Evolutionary conservation across 2,329 filamentous ascomycete genomes (phyloP).

Genomic region (Albophoma yamanashiensis): DNA sequence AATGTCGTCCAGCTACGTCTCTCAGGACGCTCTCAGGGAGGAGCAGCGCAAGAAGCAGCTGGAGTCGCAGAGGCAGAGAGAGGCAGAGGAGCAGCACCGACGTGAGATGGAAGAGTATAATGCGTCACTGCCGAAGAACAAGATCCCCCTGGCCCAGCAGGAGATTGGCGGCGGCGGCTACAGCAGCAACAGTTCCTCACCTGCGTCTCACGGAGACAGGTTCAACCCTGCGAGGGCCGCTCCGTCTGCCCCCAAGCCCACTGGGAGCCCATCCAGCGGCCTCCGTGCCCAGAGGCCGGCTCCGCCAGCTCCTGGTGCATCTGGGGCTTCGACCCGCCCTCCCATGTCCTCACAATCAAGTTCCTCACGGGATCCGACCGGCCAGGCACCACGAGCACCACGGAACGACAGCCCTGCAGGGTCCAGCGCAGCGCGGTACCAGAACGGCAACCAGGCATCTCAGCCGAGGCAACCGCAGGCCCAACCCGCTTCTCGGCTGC

Average conservation of each 20-base stretch:
- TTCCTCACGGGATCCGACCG: slow-evolving; percentile 29
- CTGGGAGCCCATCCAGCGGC: slow-evolving; percentile 41
- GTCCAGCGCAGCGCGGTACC: slow-evolving; percentile 45
- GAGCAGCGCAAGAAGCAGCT: slow-evolving; percentile 52
- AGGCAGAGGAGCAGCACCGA: slow-evolving; percentile 55
- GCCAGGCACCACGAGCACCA: slow-evolving; percentile 32
- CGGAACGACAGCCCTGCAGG: slow-evolving; percentile 36
- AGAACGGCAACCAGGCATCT: slow-evolving; percentile 42
- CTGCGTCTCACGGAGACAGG: slow-evolving; percentile 43
- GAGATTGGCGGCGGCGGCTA: slow-evolving; percentile 70
- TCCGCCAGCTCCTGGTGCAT: slow-evolving; percentile 52
- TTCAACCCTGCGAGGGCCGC: slow-evolving; percentile 82
- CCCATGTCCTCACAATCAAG: slow-evolving; percentile 38
- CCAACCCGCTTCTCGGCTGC: slow-evolving; percentile 36
- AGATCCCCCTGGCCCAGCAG: slow-evolving; percentile 74
- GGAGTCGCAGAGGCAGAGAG: slow-evolving; percentile 45
- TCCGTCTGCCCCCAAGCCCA: slow-evolving; percentile 61
- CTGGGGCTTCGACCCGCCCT: slow-evolving; percentile 30
- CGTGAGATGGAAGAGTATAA: slow-evolving; percentile 84
- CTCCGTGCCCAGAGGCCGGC: slow-evolving; percentile 70
- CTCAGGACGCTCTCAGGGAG: slow-evolving; percentile 38
- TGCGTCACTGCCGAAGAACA: slow-evolving; percentile 73
- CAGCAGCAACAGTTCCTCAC: slow-evolving; percentile 31
- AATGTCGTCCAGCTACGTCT: slow-evolving; percentile 42
- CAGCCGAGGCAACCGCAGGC: slow-evolving; percentile 34